A percentile compares a stretch with the other conserved stretches of the same genome.
Conservation (phyloP, 1,139 yeast genomes). For the Zygoascus hellenicus region DNA sequence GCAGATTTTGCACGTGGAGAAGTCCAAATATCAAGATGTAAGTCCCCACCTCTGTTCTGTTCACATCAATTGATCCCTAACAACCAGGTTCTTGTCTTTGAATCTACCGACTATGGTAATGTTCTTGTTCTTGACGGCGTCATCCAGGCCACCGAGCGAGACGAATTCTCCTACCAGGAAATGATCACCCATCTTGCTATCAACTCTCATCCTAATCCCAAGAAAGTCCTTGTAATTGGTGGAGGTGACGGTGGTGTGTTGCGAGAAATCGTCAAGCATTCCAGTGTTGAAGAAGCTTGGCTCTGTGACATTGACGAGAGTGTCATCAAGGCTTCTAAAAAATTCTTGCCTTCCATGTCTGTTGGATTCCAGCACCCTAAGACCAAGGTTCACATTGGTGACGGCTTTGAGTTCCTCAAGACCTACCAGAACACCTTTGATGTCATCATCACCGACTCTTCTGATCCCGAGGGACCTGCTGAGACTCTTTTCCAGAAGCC, state of each 20-base stretch:
- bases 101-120: constrained; percentile 83
- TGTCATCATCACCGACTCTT: constrained; percentile 88
- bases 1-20: constrained; percentile 70
- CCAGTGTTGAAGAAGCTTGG: constrained; percentile 75
- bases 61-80: background rate
- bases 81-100: constrained; percentile 57
- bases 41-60: constrained; percentile 5
- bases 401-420: constrained; percentile 85
- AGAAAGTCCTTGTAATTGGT: constrained; percentile 83
- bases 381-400: constrained; percentile 78
- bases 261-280: constrained; percentile 86
- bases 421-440: constrained; percentile 69
- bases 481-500: constrained; percentile 81
- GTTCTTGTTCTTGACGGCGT: constrained; percentile 88
- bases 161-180: constrained; percentile 91
- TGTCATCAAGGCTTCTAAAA: constrained; percentile 74
- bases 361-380: constrained; percentile 74
- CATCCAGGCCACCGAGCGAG: constrained; percentile 90
- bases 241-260: constrained; percentile 98
- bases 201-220: constrained; percentile 87
- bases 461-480: constrained; percentile 97
- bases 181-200: constrained; percentile 89
- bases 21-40: constrained; percentile 79
- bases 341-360: constrained; percentile 81
- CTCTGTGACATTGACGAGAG: constrained; percentile 90